Base-by-base conservation (phyloP, 2,329 filamentous ascomycete species). In the Trichoderma oligosporum region DNA sequence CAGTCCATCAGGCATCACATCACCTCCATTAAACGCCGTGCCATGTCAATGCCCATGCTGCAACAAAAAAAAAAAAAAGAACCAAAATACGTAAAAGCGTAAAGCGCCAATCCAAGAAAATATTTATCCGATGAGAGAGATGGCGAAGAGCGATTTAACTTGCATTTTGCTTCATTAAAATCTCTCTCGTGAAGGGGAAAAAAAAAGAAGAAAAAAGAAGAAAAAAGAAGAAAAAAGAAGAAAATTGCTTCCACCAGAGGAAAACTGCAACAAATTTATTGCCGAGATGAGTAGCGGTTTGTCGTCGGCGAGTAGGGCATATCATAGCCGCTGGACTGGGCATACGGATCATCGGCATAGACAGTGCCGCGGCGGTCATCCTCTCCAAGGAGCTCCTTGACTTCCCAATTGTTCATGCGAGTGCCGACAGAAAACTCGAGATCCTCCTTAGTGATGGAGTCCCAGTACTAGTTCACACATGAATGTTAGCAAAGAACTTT, bases 391-490 rank as follows among this genome's bases (percentile, higher is more conserved):
- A 90, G 80, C 61, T 97, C 93, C 77, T 97, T 97, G 70, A 97
- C 88, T 70, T 99, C 94, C 94, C 94, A 99, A 72, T 94, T 97
- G 76, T 96, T 95, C 75, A 90, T 88, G 72, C 93, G 90, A 59
- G 91, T 91, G 63, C 93, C 93, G 48, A 99, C 94, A 2, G 91
- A 96, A 74, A 99, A 99, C 71, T 99, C 94, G 63, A 99, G 86
- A 72, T 99, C 94, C 75, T 99, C 94, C 69, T 89, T 91, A 20
- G 94, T 99, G 73, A 99, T 99, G 14, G 92, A 97, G 70, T 99
- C 94, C 94, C 94, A 99, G 79, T 96, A 99, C 91, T 94, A 65
- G 54, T 58, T n/a, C n/a, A n/a, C 4, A n/a, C 11, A 42, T 49
- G 3, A 7, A 25, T 18, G 60, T 41, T 49, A 35, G 63, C 60